Base-by-base conservation (phyloP, 148 eudicot species). In the Amaranthus cruentus region DNA sequence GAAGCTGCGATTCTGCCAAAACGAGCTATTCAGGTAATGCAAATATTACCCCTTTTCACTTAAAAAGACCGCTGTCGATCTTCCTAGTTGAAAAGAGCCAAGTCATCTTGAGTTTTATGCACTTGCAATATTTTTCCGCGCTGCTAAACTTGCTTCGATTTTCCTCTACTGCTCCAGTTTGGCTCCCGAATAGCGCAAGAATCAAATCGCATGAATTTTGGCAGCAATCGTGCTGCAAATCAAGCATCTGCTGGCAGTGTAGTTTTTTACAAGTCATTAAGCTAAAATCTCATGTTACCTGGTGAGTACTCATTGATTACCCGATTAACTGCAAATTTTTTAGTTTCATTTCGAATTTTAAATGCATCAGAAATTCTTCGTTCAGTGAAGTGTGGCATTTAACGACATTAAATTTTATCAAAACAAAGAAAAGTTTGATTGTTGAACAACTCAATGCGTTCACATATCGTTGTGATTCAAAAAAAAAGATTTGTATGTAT, bases 221-320 rank as follows among this genome's bases (percentile, higher is more conserved):
- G 98, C 74, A 93, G 98, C 78, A 93, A 93, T 56, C 90, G 98
- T 60, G 96, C 98, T 54, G 96, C 96, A 54, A 93, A 93, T 73
- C 92, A 89, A 81, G 94, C 92, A 52, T 86, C 90, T 38, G 98
- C 98, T 13, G 98, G 98, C 66, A 87, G 96, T 72, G 88, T 75
- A 67, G 85, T 52, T 18, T 65, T 89, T 55, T 38, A 80, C 82
- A 75, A 68, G 82, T 71, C 72, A 55, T 73, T 58, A 12, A 74
- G 50, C 53, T 63, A 7, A 66, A 44, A 12, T 67, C 7, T 9
- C 9, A n/a, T 50, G 54, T 48, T 15, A 49, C 42, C 43, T 21
- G 63, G 42, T 59, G 63, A 21, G 43, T 28, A 28, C 38, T 28
- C 38, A 1, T 28, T 0, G 2, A 28, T 2, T 28, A 28, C 38